Percentiles rank a stretch among this genome's conserved stretches.
phyloP scores from a whole-genome alignment of 108 stramenopile species.

The Fistulifera pelliculosa region DNA sequence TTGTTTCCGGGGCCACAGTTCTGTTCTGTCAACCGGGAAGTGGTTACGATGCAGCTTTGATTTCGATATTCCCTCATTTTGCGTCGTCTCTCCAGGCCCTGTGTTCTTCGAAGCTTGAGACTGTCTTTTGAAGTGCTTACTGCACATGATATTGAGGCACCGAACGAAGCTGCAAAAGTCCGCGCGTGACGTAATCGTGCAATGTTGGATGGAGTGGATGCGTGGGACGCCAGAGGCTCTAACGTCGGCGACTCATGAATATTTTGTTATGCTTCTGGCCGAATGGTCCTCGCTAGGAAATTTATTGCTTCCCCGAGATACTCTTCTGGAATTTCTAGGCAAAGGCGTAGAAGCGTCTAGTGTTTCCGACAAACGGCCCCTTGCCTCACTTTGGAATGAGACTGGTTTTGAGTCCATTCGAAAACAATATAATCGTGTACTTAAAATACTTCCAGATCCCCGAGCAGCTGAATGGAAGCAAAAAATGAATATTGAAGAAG shows the following conservation, averaged over 20 bases:
- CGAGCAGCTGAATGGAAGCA: constrained; percentile 45
- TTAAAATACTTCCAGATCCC: constrained; percentile 42
- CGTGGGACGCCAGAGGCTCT: constrained; percentile 22
- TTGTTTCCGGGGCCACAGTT: constrained; percentile 61
- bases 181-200: constrained; percentile 58
- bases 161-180: constrained; percentile 57
- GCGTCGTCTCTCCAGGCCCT: constrained; percentile 38
- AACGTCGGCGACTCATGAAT: constrained; percentile 42
- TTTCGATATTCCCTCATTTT: constrained; percentile 61
- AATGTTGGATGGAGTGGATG: constrained; percentile 57
- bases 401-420: constrained; percentile 38
- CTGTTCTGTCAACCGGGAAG: constrained; percentile 65
- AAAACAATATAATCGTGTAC: constrained; percentile 51
- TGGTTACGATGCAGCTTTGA: constrained; percentile 52
- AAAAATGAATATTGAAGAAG: too few relatives aligned
- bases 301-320: constrained; percentile 60
- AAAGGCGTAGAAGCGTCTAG: constrained; percentile 42
- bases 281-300: constrained; percentile 76
- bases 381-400: constrained; percentile 42
- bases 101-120: constrained; percentile 37
- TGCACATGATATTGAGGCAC: constrained; percentile 61
- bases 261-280: constrained; percentile 50
- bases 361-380: constrained; percentile 26
- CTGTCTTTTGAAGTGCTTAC: constrained; percentile 56
- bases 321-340: constrained; percentile 34